A percentile compares a stretch with the other conserved stretches of the same genome.
These are phyloP conservation scores for Patellaria atrata DNA, from an alignment of 495 filamentous ascomycete species.

Conservation along the genomic window DNA sequence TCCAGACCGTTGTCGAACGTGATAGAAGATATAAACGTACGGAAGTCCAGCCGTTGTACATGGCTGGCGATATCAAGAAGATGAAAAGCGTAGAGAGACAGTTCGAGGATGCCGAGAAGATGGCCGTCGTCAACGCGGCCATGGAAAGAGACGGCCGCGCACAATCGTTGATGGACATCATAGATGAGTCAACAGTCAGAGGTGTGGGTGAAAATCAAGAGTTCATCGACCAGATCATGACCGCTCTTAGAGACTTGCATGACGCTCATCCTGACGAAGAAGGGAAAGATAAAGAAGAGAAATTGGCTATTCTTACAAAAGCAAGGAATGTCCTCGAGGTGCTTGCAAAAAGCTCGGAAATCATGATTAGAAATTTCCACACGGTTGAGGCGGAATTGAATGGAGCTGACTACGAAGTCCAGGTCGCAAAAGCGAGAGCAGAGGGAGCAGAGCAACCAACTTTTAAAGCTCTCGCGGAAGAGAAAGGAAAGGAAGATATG, in stretches of 20 bases:
- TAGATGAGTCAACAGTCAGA: conserved; percentile 22
- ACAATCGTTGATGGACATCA: conserved; percentile 14
- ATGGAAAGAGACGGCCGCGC: conserved; percentile 17
- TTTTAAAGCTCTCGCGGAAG: conserved; percentile 12
- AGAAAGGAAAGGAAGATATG: conserved; percentile 16
- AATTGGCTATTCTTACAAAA: conserved; percentile 14
- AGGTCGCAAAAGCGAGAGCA: conserved; percentile 19
- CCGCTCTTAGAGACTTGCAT: conserved; percentile 12
- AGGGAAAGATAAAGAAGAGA: conserved; percentile 6
- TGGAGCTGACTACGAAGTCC: conserved; percentile 11
- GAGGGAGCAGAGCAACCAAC: conserved; percentile 11
- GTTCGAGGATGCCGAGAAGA: conserved; percentile 29
- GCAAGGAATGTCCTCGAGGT: conserved; percentile 16
- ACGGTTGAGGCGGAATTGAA: conserved; percentile 20
- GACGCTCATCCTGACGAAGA: conserved; percentile 5
- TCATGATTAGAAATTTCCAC: conserved; percentile 24
- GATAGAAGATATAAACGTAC: conserved; percentile 27
- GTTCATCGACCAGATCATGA: conserved; percentile 20
- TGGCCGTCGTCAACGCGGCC: conserved; percentile 8
- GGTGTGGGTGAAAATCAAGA: conserved; percentile 23
- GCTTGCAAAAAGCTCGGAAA: conserved; percentile 13
- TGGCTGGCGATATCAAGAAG: conserved; percentile 22
- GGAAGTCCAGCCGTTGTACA: conserved; percentile 26
- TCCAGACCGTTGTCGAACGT: conserved; percentile 23
- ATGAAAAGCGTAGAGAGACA: conserved; percentile 30